phyloP scores from a whole-genome alignment of 768 basidiomycete genomes.

The Flagelloscypha sp. region DNA sequence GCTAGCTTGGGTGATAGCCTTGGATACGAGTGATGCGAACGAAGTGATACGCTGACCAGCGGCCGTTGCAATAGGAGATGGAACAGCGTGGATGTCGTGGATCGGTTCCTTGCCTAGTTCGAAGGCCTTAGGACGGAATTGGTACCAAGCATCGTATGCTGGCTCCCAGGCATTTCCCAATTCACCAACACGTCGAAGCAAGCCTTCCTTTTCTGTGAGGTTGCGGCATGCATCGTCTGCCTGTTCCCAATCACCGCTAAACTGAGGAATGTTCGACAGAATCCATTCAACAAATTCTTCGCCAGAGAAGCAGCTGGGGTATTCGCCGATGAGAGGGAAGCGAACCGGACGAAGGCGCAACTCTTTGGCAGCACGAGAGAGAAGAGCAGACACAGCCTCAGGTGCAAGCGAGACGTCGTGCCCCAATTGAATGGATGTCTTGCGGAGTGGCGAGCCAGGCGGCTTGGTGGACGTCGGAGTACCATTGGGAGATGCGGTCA shows the following conservation, averaged over 20 bases:
- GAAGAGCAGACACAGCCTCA: slow-evolving; percentile 55
- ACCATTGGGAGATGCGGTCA: slow-evolving; percentile 55
- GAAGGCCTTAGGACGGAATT: slow-evolving; percentile 77
- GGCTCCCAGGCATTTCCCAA: slow-evolving; percentile 76
- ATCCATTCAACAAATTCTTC: slow-evolving; percentile 87
- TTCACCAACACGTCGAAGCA: slow-evolving; percentile 71
- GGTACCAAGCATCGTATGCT: slow-evolving; percentile 73
- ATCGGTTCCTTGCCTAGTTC: slow-evolving; percentile 33
- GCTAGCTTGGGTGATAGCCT: slow-evolving; percentile 48
- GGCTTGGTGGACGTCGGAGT: slow-evolving; percentile 25
- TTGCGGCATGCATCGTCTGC: slow-evolving; percentile 66
- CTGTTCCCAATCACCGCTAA: slow-evolving; percentile 68
- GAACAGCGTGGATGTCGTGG: slow-evolving; percentile 15
- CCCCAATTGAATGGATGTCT: slow-evolving; percentile 69
- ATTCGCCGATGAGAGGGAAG: slow-evolving; percentile 77
- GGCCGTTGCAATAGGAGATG: slow-evolving; percentile 17
- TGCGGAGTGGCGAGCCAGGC: slow-evolving; percentile 35
- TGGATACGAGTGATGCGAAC: slow-evolving; percentile 70
- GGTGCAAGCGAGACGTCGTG: slow-evolving; percentile 66
- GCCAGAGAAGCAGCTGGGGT: slow-evolving; percentile 79
- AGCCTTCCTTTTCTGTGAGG: slow-evolving; percentile 43
- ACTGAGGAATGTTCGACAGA: slow-evolving; percentile 65
- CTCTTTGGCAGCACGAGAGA: slow-evolving; percentile 63
- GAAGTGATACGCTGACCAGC: slow-evolving; percentile 43
- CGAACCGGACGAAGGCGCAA: slow-evolving; percentile 65